Percentiles rank a stretch among this genome's conserved stretches.
phyloP scores from a whole-genome alignment of 371 early-diverging fungal species.

The Mucor saturninus region DNA sequence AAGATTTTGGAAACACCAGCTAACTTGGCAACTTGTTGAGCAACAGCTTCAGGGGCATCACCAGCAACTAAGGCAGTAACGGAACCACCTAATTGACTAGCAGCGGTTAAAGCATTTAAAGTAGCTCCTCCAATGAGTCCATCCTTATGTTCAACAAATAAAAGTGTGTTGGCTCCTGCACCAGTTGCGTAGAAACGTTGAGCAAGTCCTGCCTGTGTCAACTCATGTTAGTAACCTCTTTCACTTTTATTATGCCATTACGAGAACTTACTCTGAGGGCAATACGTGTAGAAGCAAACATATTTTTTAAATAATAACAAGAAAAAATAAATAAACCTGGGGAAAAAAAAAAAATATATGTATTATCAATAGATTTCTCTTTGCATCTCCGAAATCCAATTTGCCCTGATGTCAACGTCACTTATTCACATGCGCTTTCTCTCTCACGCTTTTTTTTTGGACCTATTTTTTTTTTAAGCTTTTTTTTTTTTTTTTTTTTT shows the following conservation, averaged over 20 bases:
- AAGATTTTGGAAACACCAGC: conserved; percentile 84
- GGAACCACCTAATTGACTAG: conserved; percentile 74
- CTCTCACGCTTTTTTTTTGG: too few relatives aligned
- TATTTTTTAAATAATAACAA: conserved; percentile 10
- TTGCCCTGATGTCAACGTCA: not conserved
- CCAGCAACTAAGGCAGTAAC: conserved; percentile 93
- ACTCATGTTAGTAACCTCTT: too few relatives aligned
- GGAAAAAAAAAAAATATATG: not conserved
- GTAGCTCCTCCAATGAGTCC: conserved; percentile 74
- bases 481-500: too few relatives aligned
- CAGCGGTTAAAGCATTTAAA: conserved; percentile 91
- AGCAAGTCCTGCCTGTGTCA: conserved; percentile 41
- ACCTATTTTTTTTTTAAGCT: too few relatives aligned
- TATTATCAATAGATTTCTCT: not conserved
- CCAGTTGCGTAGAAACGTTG: conserved; percentile 66
- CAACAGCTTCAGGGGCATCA: conserved; percentile 75
- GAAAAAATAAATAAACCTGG: conserved; percentile 19
- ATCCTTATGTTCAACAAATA: conserved; percentile 91
- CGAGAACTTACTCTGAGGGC: conserved; percentile 30
- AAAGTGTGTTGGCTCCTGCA: conserved; percentile 74
- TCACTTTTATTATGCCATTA: not conserved
- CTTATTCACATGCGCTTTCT: too few relatives aligned
- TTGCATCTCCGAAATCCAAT: not conserved
- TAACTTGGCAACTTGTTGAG: conserved; percentile 71
- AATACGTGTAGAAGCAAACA: conserved; percentile 33